These are phyloP conservation scores for Withania somnifera DNA, from an alignment of 305 asterid genomes.

Conservation along the genomic window DNA sequence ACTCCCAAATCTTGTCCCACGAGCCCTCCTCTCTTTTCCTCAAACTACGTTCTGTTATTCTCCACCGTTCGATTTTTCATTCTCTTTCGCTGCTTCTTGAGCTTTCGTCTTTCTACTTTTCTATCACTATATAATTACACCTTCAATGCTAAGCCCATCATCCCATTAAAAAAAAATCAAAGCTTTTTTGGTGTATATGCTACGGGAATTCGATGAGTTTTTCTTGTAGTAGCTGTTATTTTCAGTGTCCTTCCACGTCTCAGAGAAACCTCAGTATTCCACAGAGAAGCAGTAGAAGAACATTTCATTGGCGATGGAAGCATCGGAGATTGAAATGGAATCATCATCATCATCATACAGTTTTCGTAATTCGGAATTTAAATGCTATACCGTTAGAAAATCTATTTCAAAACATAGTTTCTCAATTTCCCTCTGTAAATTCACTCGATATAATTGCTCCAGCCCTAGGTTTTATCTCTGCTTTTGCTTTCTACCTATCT, in stretches of 20 bases:
- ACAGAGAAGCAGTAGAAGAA: not conserved
- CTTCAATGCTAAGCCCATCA: not conserved
- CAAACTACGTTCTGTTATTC: not conserved
- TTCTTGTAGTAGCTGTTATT: conserved; percentile 8
- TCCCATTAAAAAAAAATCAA: not conserved
- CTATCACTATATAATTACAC: not conserved
- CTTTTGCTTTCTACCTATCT: conserved; percentile 43
- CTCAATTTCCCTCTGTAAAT: conserved; percentile 45
- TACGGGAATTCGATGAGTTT: conserved; percentile 12
- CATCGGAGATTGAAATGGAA: conserved; percentile 47
- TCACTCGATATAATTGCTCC: conserved; percentile 46
- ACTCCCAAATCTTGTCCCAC: conserved; percentile 13
- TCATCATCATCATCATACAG: conserved; percentile 20
- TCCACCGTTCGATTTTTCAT: conserved; percentile 2
- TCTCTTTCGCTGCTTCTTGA: not conserved
- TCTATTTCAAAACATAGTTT: conserved; percentile 35
- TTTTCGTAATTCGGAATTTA: not conserved
- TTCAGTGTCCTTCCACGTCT: conserved; percentile 7
- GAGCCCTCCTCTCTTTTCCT: conserved; percentile 5
- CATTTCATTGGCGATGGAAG: conserved; percentile 41
- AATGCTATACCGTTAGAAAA: conserved; percentile 29
- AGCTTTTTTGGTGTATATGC: not conserved
- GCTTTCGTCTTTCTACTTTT: not conserved
- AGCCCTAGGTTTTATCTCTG: conserved; percentile 65
- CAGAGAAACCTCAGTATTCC: not conserved